A percentile compares a stretch with the other conserved stretches of the same genome.
Evolutionary conservation across 164 flowering plant genomes (phyloP).

Genomic region (Stephania japonica): DNA sequence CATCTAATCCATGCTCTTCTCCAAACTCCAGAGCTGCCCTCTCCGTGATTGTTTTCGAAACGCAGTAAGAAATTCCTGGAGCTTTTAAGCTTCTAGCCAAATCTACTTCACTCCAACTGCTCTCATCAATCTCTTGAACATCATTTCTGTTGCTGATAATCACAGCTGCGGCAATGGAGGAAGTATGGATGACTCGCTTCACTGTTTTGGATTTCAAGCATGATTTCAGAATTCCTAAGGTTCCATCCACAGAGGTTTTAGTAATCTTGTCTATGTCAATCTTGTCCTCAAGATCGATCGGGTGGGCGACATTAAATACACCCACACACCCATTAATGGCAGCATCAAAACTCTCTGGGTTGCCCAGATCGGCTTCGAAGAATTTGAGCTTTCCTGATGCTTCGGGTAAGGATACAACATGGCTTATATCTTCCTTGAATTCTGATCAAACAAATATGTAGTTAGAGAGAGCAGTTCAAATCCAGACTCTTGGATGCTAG

Average conservation of each 20-base stretch:
- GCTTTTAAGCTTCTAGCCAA: neutral
- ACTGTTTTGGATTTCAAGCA: slow-evolving; percentile 37
- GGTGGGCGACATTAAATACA: slow-evolving; percentile 27
- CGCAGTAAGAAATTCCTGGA: slow-evolving; percentile 17
- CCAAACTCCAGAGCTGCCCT: slow-evolving; percentile 39
- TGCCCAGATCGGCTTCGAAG: slow-evolving; percentile 23
- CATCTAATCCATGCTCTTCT: slow-evolving; percentile 31
- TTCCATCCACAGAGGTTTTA: slow-evolving; percentile 17
- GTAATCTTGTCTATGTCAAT: slow-evolving; percentile 1
- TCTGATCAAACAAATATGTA: slow-evolving; percentile 2
- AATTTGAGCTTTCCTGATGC: slow-evolving; percentile 25
- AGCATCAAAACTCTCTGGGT: slow-evolving; percentile 15
- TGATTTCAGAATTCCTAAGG: slow-evolving; percentile 27
- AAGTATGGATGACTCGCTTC: slow-evolving; percentile 38
- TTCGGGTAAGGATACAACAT: slow-evolving; percentile 19
- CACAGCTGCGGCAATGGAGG: slow-evolving; percentile 23
- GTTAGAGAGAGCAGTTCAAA: neutral
- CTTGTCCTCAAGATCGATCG: slow-evolving; percentile 7
- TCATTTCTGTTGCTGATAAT: neutral
- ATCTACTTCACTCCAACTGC: slow-evolving; percentile 39
- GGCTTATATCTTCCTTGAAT: slow-evolving; percentile 18
- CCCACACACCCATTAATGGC: slow-evolving; percentile 22
- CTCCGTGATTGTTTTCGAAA: slow-evolving; percentile 42
- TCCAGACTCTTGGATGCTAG: neutral
- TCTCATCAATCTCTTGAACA: slow-evolving; percentile 30